A percentile compares a stretch with the other conserved stretches of the same genome.
Conservation (phyloP, 1,284 basidiomycete species). For the Lignosus rhinocerotis region DNA sequence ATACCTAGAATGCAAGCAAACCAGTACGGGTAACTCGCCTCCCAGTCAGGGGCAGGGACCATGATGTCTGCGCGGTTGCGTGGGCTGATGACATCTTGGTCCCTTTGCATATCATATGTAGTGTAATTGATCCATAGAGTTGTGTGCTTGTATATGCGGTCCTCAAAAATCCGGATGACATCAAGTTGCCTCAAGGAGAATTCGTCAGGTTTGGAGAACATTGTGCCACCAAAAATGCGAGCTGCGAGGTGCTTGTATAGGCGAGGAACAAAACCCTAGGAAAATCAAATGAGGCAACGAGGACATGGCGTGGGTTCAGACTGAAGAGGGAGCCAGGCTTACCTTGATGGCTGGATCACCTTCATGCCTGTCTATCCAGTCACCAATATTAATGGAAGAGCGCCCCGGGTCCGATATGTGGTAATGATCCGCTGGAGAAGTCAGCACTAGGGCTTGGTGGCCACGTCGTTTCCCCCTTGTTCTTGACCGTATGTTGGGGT, state of each 20-base stretch:
- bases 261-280: neutral
- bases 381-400: neutral
- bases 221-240: neutral
- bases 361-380: neutral
- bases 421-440: neutral
- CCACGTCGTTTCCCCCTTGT: too few relatives aligned
- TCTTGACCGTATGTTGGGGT: too few relatives aligned
- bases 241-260: neutral
- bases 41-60: slow-evolving; percentile 28
- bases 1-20: slow-evolving; percentile 22
- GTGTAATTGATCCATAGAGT: slow-evolving; percentile 41
- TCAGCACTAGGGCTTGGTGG: neutral
- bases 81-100: slow-evolving; percentile 39
- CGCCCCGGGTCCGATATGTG: neutral
- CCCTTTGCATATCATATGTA: slow-evolving; percentile 40
- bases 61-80: slow-evolving; percentile 35
- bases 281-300: too few relatives aligned
- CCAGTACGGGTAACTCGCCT: slow-evolving; percentile 21
- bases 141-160: slow-evolving; percentile 33
- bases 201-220: neutral
- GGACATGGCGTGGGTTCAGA: too few relatives aligned
- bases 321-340: neutral
- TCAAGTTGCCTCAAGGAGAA: slow-evolving; percentile 17
- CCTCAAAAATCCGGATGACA: slow-evolving; percentile 4
- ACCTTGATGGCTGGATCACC: slow-evolving; percentile 2